A percentile compares a stretch with the other conserved stretches of the same genome.
Conservation (phyloP, 2,329 filamentous ascomycete species). For the Colletotrichum sp. region DNA sequence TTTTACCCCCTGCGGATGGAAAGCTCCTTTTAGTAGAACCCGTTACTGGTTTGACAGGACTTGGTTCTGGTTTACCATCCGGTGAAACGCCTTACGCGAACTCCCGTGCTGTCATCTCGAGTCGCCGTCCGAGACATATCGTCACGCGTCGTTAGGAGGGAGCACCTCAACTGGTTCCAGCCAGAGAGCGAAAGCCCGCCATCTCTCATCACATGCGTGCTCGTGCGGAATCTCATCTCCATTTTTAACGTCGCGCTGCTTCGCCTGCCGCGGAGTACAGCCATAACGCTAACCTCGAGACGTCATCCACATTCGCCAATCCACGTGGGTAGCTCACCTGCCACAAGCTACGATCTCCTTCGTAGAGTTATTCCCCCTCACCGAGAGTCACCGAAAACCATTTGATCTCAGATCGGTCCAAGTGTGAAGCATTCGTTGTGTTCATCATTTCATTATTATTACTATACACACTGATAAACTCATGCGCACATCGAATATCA, state of each 20-base stretch:
- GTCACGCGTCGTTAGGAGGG: constrained; percentile 1
- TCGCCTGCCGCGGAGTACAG: neutral
- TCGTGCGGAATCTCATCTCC: neutral
- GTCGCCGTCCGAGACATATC: neutral
- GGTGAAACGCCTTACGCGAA: neutral
- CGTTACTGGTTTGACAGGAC: neutral
- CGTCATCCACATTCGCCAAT: neutral
- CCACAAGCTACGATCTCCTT: neutral
- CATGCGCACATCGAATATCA: neutral
- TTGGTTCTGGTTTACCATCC: neutral
- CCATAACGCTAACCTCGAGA: neutral
- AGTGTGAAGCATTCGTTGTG: neutral
- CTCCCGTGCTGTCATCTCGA: neutral
- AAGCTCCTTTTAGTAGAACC: neutral
- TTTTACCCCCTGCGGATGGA: neutral
- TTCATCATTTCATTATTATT: constrained; percentile 23
- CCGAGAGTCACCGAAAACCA: neutral
- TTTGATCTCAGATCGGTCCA: neutral
- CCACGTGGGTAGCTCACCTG: constrained; percentile 10
- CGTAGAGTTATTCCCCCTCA: neutral
- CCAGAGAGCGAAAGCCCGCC: neutral
- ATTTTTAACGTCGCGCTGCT: neutral
- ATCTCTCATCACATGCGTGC: neutral
- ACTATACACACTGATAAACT: constrained; percentile 19
- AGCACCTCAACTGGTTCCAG: neutral